phyloP scores from a whole-genome alignment of 352 stramenopile species.

The Thalassiosira hispida region DNA sequence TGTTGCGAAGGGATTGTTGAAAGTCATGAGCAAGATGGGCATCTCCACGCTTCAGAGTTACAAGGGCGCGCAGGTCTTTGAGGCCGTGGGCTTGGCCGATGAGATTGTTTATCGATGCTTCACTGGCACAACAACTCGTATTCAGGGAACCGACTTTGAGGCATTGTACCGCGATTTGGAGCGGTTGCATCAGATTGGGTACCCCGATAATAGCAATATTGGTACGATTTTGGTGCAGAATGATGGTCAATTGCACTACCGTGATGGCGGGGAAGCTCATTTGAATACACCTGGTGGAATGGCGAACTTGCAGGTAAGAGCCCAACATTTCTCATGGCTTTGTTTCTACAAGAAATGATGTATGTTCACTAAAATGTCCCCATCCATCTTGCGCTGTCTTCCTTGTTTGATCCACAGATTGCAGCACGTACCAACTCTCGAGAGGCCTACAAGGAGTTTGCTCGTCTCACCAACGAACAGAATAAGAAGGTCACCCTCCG shows the following conservation, averaged over 20 bases:
- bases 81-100: slow-evolving; percentile 88
- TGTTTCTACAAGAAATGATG: not conserved
- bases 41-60: slow-evolving; percentile 91
- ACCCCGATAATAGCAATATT: slow-evolving; percentile 77
- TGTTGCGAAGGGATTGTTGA: slow-evolving; percentile 87
- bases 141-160: slow-evolving; percentile 92
- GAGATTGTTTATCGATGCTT: slow-evolving; percentile 89
- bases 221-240: slow-evolving; percentile 91
- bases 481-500: slow-evolving; percentile 92
- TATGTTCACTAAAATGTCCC: not conserved
- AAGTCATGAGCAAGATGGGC: slow-evolving; percentile 92
- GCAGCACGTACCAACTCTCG: slow-evolving; percentile 91
- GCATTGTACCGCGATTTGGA: slow-evolving; percentile 94
- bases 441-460: slow-evolving; percentile 92
- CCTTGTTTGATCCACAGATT: slow-evolving; percentile 41
- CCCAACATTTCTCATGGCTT: not conserved
- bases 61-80: slow-evolving; percentile 90
- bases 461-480: slow-evolving; percentile 90
- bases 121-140: slow-evolving; percentile 87
- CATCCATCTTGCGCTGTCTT: slow-evolving; percentile 1
- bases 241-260: slow-evolving; percentile 94
- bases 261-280: slow-evolving; percentile 93
- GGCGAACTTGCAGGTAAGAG: slow-evolving; percentile 90
- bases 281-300: slow-evolving; percentile 96
- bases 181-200: slow-evolving; percentile 91